These are phyloP conservation scores for Cinnamomum chago DNA, from an alignment of 164 flowering plant genomes.

Conservation along the genomic window DNA sequence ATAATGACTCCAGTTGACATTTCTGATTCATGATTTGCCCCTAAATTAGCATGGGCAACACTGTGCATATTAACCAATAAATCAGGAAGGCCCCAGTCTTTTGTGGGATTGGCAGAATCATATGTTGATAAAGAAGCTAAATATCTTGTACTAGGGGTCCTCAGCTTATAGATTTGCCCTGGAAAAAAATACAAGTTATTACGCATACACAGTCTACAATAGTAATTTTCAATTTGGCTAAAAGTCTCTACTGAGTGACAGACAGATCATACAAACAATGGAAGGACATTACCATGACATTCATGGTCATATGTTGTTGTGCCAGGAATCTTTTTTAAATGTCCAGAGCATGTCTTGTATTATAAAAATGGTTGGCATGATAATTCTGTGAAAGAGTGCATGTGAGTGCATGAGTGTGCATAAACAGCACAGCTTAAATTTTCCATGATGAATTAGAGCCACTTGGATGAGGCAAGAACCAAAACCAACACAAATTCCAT, in stretches of 20 bases:
- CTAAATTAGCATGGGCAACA: conserved; percentile 7
- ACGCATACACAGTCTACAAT: neutral
- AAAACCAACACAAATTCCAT: neutral
- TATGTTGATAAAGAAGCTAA: conserved; percentile 59
- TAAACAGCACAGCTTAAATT: neutral
- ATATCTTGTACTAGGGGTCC: conserved; percentile 62
- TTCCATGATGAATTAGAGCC: neutral
- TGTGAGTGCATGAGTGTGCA: neutral
- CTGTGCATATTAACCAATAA: conserved; percentile 25
- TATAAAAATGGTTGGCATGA: too few species aligned
- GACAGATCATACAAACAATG: too few species aligned
- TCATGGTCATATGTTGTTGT: too few species aligned
- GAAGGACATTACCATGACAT: too few species aligned
- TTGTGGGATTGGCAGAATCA: conserved; percentile 92
- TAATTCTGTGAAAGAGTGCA: neutral
- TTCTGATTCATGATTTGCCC: conserved; percentile 24
- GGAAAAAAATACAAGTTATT: conserved; percentile 8
- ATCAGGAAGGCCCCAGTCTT: conserved; percentile 88
- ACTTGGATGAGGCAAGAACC: neutral
- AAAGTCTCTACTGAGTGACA: too few species aligned
- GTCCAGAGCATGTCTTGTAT: too few species aligned
- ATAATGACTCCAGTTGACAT: conserved; percentile 10
- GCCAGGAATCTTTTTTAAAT: too few species aligned
- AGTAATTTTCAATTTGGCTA: neutral
- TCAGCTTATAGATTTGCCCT: conserved; percentile 81